Percentiles rank a stretch among this genome's conserved stretches.
Evolutionary conservation across 2,329 filamentous ascomycete genomes (phyloP).

Genomic region (Aspergillus terreus): DNA sequence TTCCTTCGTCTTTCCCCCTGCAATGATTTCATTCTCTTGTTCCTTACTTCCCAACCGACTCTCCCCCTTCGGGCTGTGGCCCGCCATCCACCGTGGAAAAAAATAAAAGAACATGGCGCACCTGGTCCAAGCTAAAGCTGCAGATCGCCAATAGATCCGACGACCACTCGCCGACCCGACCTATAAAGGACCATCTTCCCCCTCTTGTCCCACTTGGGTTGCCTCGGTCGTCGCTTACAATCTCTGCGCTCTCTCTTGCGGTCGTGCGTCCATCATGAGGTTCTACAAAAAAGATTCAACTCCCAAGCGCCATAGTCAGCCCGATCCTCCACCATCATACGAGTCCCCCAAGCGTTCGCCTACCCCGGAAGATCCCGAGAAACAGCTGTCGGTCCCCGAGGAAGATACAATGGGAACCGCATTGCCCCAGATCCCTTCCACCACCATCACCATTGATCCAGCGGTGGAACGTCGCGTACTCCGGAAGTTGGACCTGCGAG

Average conservation of each 20-base stretch:
- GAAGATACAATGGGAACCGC: constrained; percentile 17
- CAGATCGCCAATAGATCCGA: too few relatives aligned
- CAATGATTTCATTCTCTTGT: too few relatives aligned
- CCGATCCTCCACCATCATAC: constrained; percentile 4
- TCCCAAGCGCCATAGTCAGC: neutral
- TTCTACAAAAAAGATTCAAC: constrained; percentile 17
- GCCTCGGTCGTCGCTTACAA: too few relatives aligned
- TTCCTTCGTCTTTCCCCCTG: too few relatives aligned
- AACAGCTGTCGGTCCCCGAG: constrained; percentile 19
- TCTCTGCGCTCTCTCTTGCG: neutral
- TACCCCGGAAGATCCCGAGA: constrained; percentile 27
- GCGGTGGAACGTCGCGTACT: constrained; percentile 33
- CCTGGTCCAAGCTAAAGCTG: too few relatives aligned
- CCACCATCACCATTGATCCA: constrained; percentile 26
- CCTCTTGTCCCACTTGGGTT: neutral
- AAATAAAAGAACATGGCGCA: too few relatives aligned
- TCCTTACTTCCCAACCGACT: too few relatives aligned
- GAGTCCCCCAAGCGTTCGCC: constrained; percentile 21
- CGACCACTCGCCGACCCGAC: neutral
- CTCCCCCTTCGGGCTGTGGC: too few relatives aligned
- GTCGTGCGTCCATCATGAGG: constrained; percentile 13
- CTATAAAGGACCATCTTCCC: constrained; percentile 10
- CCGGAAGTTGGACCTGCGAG: constrained; percentile 33
- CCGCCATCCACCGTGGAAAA: too few relatives aligned
- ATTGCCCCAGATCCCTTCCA: constrained; percentile 15